These are phyloP conservation scores for Chloranthus sessilifolius DNA, from an alignment of 164 flowering plant genomes.

Conservation along the genomic window DNA sequence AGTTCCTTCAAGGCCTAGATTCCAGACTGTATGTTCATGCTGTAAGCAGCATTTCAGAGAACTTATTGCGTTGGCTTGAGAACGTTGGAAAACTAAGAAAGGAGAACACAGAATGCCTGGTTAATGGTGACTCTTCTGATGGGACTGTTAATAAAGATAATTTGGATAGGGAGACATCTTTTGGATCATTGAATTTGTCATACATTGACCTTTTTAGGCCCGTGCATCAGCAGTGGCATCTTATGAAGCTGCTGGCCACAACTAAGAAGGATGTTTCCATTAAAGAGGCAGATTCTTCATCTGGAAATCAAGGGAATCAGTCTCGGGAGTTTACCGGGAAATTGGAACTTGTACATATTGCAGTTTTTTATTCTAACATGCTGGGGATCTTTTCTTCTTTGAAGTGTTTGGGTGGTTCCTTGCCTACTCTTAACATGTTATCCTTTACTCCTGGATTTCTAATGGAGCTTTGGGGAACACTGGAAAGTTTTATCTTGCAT, in stretches of 20 bases:
- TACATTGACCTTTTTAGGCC: conserved; percentile 60
- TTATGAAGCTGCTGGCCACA: conserved; percentile 46
- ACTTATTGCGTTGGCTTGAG: conserved; percentile 43
- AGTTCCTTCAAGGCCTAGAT: conserved; percentile 41
- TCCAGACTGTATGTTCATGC: conserved; percentile 50
- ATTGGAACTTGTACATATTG: conserved; percentile 56
- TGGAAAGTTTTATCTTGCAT: conserved; percentile 51
- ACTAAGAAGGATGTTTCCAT: conserved; percentile 23
- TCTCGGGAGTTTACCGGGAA: conserved; percentile 14
- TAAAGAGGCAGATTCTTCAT: conserved; percentile 5
- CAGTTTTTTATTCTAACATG: conserved; percentile 63
- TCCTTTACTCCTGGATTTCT: conserved; percentile 91
- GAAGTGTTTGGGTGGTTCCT: conserved; percentile 50
- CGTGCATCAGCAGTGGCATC: conserved; percentile 89
- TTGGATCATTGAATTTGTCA: conserved; percentile 30
- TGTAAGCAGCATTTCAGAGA: conserved; percentile 48
- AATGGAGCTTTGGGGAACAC: conserved; percentile 47
- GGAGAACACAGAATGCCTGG: conserved; percentile 24
- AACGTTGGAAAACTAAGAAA: conserved; percentile 27
- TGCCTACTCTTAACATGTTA: conserved; percentile 84
- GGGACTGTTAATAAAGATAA: conserved; percentile 13
- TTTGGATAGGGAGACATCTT: conserved; percentile 20
- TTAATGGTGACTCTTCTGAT: conserved; percentile 18
- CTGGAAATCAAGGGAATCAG: conserved; percentile 8
- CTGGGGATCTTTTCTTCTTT: conserved; percentile 61